A percentile compares a stretch with the other conserved stretches of the same genome.
phyloP scores from a whole-genome alignment of 139 green algal species.

The Volvox reticuliferus region DNA sequence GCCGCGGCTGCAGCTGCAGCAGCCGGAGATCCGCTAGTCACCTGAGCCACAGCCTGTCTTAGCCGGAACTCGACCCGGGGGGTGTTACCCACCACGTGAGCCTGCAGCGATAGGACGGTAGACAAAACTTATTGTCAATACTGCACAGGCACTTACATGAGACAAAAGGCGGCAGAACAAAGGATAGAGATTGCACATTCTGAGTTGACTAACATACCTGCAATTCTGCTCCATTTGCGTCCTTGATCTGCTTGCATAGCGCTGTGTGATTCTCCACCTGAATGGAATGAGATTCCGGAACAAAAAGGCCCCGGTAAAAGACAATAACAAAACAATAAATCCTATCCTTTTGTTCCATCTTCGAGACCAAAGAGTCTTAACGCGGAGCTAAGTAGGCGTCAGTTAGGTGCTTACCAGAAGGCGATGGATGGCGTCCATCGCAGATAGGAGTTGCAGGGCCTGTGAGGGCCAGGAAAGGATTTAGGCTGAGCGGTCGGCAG shows the following conservation, averaged over 20 bases:
- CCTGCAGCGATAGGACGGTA: neutral
- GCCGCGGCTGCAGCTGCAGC: neutral
- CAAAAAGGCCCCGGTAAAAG: too few species aligned
- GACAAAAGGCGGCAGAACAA: neutral
- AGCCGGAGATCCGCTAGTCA: neutral
- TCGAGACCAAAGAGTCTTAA: neutral
- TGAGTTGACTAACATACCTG: constrained; percentile 8
- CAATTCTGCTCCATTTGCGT: neutral
- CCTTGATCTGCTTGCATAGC: constrained; percentile 26
- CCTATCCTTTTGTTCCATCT: too few species aligned
- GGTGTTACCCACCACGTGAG: constrained; percentile 14
- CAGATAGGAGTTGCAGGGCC: constrained; percentile 33
- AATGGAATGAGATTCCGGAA: neutral
- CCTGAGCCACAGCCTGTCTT: neutral
- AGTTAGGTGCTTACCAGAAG: constrained; percentile 7
- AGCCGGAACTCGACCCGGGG: constrained; percentile 24
- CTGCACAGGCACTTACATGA: too few species aligned
- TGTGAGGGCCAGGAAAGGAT: neutral
- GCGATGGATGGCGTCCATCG: constrained; percentile 34
- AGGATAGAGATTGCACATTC: neutral
- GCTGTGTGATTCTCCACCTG: constrained; percentile 9
- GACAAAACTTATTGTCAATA: neutral
- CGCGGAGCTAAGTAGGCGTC: neutral
- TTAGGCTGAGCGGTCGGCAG: too few species aligned
- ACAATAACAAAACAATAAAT: neutral